These are phyloP conservation scores for Neofusicoccum sp. DNA, from an alignment of 2,329 filamentous ascomycete genomes.

Conservation along the genomic window DNA sequence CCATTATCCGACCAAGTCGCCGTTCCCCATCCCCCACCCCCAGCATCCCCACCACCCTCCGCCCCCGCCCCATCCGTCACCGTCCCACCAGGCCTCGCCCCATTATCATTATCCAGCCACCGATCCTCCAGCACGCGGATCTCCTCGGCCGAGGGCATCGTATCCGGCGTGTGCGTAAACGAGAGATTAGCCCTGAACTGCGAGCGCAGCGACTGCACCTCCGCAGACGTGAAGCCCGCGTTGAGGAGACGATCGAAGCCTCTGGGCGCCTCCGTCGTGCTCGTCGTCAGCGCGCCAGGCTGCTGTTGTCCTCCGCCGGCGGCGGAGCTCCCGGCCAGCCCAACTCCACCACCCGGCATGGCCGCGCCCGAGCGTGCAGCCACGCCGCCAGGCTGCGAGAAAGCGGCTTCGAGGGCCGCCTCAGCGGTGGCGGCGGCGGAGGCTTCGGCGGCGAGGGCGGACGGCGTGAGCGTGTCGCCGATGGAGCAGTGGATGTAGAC, in stretches of 20 bases:
- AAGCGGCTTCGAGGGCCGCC: conserved; percentile 30
- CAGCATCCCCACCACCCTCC: conserved; percentile 35
- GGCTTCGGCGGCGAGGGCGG: conserved; percentile 70
- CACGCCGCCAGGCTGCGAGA: conserved; percentile 15
- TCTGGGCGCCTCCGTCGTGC: conserved; percentile 59
- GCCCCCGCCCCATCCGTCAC: conserved; percentile 31
- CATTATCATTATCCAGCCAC: conserved; percentile 69
- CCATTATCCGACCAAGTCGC: conserved; percentile 56
- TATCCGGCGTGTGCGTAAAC: conserved; percentile 79
- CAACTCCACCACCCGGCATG: conserved; percentile 12
- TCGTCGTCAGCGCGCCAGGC: conserved; percentile 7
- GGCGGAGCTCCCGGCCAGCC: conserved; percentile 25
- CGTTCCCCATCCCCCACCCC: conserved; percentile 47
- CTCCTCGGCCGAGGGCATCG: conserved; percentile 76
- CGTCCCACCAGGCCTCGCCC: conserved; percentile 19
- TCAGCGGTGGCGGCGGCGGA: conserved; percentile 41
- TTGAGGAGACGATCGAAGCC: conserved; percentile 86
- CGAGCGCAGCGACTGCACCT: conserved; percentile 79
- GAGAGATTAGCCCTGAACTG: conserved; percentile 87
- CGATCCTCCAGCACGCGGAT: conserved; percentile 79
- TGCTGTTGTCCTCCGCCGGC: not conserved
- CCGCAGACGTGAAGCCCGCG: conserved; percentile 76
- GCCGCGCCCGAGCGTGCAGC: not conserved
- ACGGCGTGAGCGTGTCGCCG: conserved; percentile 65
- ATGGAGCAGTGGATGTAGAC: conserved; percentile 97